Evolutionary conservation across 169 alveolate genomes (phyloP).

Genomic region (Eimeria maxima): DNA sequence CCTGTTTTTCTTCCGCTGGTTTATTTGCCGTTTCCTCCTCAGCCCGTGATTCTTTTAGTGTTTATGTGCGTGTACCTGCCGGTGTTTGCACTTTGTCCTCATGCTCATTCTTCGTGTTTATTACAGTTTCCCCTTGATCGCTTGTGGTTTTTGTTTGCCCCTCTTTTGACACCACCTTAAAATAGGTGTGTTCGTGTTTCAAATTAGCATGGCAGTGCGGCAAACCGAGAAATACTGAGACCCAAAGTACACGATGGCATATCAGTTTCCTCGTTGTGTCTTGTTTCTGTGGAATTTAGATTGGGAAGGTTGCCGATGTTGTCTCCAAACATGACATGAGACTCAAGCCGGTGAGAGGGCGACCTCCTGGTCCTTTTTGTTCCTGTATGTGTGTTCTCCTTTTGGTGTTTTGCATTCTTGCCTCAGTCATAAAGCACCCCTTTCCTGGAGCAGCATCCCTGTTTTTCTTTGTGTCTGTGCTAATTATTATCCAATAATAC

Average conservation of each 20-base stretch:
- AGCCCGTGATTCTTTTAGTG: background rate
- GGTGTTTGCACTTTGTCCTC: no score
- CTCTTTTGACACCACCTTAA: background rate
- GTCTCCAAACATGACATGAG: slow-evolving; percentile 34
- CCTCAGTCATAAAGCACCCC: no score
- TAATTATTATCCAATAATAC: no score
- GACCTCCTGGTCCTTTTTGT: background rate
- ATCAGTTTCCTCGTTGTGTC: background rate
- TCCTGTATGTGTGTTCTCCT: background rate
- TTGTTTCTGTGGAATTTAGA: background rate
- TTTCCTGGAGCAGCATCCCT: background rate
- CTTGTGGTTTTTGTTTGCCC: background rate
- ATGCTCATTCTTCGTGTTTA: no score
- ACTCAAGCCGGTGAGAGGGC: background rate
- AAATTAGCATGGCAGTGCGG: background rate
- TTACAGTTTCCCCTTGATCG: background rate
- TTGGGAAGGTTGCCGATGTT: background rate
- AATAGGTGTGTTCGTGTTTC: background rate
- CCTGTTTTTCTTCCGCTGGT: background rate
- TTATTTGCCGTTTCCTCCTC: background rate
- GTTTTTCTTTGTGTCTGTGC: background rate
- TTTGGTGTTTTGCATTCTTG: background rate
- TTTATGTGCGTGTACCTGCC: background rate
- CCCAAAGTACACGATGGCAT: background rate
- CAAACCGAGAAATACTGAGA: background rate